Evolutionary conservation across 2,329 filamentous ascomycete genomes (phyloP), one percentile per base, ranked within the genome.

Genomic region (Epichloe hybrida): DNA sequence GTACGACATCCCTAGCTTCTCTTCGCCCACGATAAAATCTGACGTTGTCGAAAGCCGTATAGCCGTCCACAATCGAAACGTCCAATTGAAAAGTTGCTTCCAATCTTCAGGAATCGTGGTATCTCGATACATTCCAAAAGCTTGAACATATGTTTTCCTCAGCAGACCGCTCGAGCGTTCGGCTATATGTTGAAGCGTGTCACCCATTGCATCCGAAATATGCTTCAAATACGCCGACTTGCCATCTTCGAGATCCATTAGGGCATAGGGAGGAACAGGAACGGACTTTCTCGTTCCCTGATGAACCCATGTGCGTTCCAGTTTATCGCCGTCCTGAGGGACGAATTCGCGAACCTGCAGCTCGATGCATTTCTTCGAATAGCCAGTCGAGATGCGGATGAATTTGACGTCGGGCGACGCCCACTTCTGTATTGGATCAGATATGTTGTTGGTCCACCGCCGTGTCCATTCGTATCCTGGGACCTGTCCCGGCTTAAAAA

Each of bases 11-110:
- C 72, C 79, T 35, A 83, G 62, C 0, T 72, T 80, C 52, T 83
- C 79, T 1, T 72, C 60, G 0, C 79, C 78, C 12, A 79, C 71
- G 47, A 82, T 80, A 58, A 77, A 73, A 46, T 73, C 74, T 2
- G 78, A 81, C 52, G 72, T 76, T 2, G 77, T 81, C n/a, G 77
- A 79, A 55, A 81, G 60, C n/a, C 79, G 73, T 46, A 81, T 69
- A 4, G 77, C 73, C 66, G 80, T 74, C 79, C 79, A 82, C 20
- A 82, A 60, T 51, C 73, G 68, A 48, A 82, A 69, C 0, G 75
- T 75, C 52, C 70, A 69, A 20, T 62, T 61, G 27, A 81, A 62
- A 9, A 81, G 63, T 0, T 69, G 67, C 39, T 63, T 61, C 52
- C 76, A 73, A 31, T 72, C 67, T 13, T 63, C 55, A 56, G 53